Evolutionary conservation across 2,329 filamentous ascomycete species (phyloP).

Genomic region (Pseudogymnoascus sp.): DNA sequence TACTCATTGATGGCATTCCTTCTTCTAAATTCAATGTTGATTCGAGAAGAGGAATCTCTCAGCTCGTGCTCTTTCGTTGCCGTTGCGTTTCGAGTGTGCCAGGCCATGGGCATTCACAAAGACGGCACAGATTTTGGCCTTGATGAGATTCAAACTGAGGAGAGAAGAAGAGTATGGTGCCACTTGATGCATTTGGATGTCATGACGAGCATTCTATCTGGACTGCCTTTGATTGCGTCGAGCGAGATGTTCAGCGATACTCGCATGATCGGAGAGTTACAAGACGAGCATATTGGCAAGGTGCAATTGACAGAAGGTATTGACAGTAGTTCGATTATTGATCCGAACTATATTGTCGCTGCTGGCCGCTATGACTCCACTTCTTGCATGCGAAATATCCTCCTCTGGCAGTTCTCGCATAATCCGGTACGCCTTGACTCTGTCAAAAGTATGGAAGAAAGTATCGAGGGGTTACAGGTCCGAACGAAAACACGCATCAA

Average conservation of each 20-base stretch:
- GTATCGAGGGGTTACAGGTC: neutral
- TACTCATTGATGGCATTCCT: conserved; percentile 49
- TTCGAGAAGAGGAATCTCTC: conserved; percentile 40
- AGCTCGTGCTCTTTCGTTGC: conserved; percentile 42
- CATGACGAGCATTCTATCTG: conserved; percentile 43
- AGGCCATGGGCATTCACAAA: conserved; percentile 35
- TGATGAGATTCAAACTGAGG: conserved; percentile 49
- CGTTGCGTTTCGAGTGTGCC: conserved; percentile 32
- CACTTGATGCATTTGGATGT: conserved; percentile 51
- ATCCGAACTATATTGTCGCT: neutral
- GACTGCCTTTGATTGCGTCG: conserved; percentile 36
- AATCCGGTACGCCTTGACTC: neutral
- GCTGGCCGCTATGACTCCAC: conserved; percentile 1
- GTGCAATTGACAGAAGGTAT: conserved; percentile 29
- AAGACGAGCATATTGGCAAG: conserved; percentile 39
- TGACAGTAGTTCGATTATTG: neutral
- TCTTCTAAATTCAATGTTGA: conserved; percentile 44
- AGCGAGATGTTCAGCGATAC: conserved; percentile 45
- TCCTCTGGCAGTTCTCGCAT: neutral
- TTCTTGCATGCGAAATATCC: neutral
- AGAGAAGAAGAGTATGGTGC: conserved; percentile 54
- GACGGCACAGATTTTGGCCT: conserved; percentile 40
- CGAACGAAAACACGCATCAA: neutral
- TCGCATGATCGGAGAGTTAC: conserved; percentile 45
- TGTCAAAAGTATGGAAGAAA: neutral